Conservation (phyloP, 1,284 basidiomycete genomes). For the Bondarzewia mesenterica region DNA sequence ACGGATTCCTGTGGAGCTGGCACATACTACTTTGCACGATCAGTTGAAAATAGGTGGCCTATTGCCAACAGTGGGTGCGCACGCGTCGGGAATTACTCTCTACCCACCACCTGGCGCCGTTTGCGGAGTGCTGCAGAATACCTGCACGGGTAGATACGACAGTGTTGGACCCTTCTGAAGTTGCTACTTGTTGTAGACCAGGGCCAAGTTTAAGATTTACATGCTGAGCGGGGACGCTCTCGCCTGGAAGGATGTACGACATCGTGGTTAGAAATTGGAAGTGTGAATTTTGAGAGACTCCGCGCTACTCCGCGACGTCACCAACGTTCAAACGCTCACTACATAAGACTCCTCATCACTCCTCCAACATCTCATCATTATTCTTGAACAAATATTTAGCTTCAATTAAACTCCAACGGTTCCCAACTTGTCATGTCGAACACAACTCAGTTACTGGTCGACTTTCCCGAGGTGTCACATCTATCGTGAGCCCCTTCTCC, state of each 20-base stretch:
- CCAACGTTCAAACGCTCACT: no score
- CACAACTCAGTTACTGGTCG: slow-evolving; percentile 43
- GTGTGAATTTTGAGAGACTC: no score
- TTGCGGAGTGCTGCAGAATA: slow-evolving; percentile 56
- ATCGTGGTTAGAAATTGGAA: slow-evolving; percentile 34
- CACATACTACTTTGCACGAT: slow-evolving; percentile 66
- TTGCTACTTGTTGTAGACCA: slow-evolving; percentile 49
- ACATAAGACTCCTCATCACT: neutral
- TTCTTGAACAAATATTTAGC: no score
- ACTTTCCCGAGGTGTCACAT: slow-evolving; percentile 65
- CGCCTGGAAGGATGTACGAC: slow-evolving; percentile 60
- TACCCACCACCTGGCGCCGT: slow-evolving; percentile 74
- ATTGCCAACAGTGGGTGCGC: no score
- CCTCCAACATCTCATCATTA: no score
- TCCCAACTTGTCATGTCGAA: slow-evolving; percentile 7
- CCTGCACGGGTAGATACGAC: slow-evolving; percentile 66
- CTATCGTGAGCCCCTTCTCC: slow-evolving; percentile 45
- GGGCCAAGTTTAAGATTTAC: slow-evolving; percentile 76
- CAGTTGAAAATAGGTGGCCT: slow-evolving; percentile 2
- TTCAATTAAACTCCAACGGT: no score
- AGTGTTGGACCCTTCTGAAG: slow-evolving; percentile 23
- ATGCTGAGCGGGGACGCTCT: slow-evolving; percentile 58
- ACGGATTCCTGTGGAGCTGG: slow-evolving; percentile 78
- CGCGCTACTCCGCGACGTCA: no score
- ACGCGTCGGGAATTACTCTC: slow-evolving; percentile 71